phyloP scores from a whole-genome alignment of 2,329 filamentous ascomycete genomes.

The Mycosphaerella arachidis region DNA sequence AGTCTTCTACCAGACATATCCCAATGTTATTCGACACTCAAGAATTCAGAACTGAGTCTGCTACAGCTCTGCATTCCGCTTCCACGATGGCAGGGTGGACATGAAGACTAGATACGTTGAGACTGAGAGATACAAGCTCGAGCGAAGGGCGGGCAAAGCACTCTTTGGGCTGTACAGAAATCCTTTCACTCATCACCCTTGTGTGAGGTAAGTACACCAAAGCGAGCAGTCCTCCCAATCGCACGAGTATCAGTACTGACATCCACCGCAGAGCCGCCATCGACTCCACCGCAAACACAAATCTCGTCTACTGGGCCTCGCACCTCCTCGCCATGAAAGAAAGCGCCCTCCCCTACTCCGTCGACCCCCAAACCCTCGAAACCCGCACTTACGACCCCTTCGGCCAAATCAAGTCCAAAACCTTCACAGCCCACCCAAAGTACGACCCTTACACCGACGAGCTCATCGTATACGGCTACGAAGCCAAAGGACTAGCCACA shows the following conservation, averaged over 20 bases:
- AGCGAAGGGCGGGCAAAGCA: conserved; percentile 36
- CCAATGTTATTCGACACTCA: no score
- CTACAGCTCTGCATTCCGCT: conserved; percentile 36
- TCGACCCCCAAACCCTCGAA: conserved; percentile 40
- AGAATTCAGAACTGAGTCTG: neutral
- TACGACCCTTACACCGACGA: conserved; percentile 42
- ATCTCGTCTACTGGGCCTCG: conserved; percentile 56
- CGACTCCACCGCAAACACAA: conserved; percentile 56
- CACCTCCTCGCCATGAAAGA: conserved; percentile 53
- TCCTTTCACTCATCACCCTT: conserved; percentile 35
- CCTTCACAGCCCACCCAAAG: conserved; percentile 45
- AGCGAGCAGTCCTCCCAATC: neutral
- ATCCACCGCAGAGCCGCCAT: conserved; percentile 34
- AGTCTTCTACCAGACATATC: neutral
- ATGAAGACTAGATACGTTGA: conserved; percentile 42
- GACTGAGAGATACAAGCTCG: conserved; percentile 40
- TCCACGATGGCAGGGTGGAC: conserved; percentile 40
- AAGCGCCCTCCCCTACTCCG: conserved; percentile 37
- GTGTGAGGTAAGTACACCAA: conserved; percentile 8
- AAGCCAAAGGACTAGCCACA: conserved; percentile 35
- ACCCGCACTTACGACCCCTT: conserved; percentile 40
- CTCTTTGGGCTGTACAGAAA: conserved; percentile 57
- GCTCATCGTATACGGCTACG: conserved; percentile 41
- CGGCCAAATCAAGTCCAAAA: conserved; percentile 37
- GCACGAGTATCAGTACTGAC: neutral